These are phyloP conservation scores for Aquilaria malaccensis DNA, from an alignment of 345 rosid species.

Conservation along the genomic window DNA sequence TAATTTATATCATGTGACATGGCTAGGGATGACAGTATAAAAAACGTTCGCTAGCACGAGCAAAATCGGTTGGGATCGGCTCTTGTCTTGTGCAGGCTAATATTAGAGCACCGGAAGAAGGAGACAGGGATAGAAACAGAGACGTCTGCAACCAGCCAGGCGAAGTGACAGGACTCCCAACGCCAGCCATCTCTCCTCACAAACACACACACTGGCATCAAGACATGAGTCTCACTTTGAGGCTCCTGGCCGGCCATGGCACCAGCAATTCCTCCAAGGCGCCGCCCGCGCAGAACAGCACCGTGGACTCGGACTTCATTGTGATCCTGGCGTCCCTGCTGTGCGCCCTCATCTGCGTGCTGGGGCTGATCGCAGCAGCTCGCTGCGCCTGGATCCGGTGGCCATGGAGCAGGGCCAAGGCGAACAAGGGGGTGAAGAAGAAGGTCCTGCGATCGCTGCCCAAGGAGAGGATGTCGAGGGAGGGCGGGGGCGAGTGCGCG, in stretches of 20 bases:
- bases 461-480: constrained; percentile 45
- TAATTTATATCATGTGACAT: not conserved
- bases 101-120: no score
- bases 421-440: constrained; percentile 80
- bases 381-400: constrained; percentile 95
- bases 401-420: constrained; percentile 36
- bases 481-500: constrained; percentile 55
- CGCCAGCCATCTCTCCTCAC: not conserved
- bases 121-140: not conserved
- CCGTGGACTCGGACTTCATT: constrained; percentile 62
- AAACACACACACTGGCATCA: constrained; percentile 14
- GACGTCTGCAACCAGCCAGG: not conserved
- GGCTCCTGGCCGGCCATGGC: constrained; percentile 26
- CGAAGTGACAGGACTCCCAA: not conserved
- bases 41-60: not conserved
- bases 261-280: constrained; percentile 35
- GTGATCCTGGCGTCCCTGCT: constrained; percentile 83
- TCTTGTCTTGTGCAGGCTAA: no score
- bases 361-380: constrained; percentile 80
- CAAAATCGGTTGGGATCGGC: not conserved
- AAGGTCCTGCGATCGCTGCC: constrained; percentile 78
- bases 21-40: not conserved
- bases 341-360: constrained; percentile 76
- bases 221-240: constrained; percentile 68
- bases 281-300: constrained; percentile 13